These are phyloP conservation scores for Fusarium clavum DNA, from an alignment of 2,329 filamentous ascomycete species.

Conservation along the genomic window DNA sequence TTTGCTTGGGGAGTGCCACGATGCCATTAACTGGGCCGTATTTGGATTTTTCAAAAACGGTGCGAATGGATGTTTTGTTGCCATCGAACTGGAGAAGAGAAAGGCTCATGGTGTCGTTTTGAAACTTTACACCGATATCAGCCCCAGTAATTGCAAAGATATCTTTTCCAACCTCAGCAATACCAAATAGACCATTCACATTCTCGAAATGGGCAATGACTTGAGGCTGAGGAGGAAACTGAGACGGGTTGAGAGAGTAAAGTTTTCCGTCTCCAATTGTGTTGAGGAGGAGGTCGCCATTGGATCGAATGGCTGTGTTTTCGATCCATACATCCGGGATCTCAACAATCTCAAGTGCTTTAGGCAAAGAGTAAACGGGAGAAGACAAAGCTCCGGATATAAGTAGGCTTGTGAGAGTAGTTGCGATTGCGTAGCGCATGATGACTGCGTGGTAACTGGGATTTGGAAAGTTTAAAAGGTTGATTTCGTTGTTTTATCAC, in stretches of 20 bases:
- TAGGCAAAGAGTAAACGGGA: neutral
- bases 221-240: fast-evolving
- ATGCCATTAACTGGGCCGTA: slow-evolving; percentile 9
- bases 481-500: neutral
- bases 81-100: neutral
- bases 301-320: slow-evolving; percentile 7
- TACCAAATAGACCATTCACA: slow-evolving; percentile 8
- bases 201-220: neutral
- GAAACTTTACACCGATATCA: neutral
- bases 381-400: neutral
- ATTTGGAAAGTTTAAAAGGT: neutral
- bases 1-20: neutral
- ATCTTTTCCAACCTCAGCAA: slow-evolving; percentile 1
- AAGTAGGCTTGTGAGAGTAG: neutral
- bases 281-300: slow-evolving; percentile 17
- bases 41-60: slow-evolving; percentile 3
- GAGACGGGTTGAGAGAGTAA: neutral
- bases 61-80: neutral
- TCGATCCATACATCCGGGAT: slow-evolving; percentile 6
- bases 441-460: neutral
- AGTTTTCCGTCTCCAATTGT: neutral
- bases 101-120: slow-evolving; percentile 11
- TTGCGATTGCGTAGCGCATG: neutral
- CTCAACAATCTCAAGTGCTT: neutral
- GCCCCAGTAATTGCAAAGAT: neutral